These are phyloP conservation scores for Lasiodiplodia citricola DNA, from an alignment of 2,329 filamentous ascomycete species.

Conservation along the genomic window DNA sequence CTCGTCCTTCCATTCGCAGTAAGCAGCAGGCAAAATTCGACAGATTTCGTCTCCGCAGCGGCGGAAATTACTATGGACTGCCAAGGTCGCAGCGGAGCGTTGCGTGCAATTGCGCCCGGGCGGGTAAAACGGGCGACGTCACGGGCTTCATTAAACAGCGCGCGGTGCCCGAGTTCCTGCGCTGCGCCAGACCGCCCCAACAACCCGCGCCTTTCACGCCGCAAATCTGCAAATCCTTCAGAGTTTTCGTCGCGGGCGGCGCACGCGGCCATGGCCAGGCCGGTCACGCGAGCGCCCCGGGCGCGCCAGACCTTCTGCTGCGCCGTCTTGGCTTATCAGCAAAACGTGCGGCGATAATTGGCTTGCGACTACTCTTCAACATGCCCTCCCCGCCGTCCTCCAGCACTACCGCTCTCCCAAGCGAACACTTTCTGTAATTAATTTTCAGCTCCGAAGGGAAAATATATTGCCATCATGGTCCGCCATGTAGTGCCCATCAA, in stretches of 20 bases:
- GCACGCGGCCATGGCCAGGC: constrained; percentile 20
- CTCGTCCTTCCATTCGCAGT: constrained; percentile 20
- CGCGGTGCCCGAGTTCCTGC: constrained; percentile 11
- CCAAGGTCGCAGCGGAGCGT: constrained; percentile 10
- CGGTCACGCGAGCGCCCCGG: constrained; percentile 18
- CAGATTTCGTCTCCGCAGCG: constrained; percentile 16
- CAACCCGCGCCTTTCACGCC: constrained; percentile 15
- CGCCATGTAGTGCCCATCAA: constrained; percentile 28
- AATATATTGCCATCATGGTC: constrained; percentile 25
- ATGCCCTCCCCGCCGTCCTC: constrained; percentile 21
- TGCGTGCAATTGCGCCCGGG: constrained; percentile 6
- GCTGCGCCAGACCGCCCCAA: constrained; percentile 2
- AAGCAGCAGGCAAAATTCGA: constrained; percentile 19
- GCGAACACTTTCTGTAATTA: constrained; percentile 5
- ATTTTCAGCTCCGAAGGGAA: neutral
- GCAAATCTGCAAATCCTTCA: constrained; percentile 24
- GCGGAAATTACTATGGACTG: constrained; percentile 17
- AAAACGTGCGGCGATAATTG: constrained; percentile 17
- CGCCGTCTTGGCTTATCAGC: constrained; percentile 15
- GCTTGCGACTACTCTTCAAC: constrained; percentile 19
- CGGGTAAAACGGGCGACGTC: constrained; percentile 22
- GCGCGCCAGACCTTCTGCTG: constrained; percentile 11
- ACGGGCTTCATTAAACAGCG: constrained; percentile 23
- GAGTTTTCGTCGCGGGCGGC: constrained; percentile 21
- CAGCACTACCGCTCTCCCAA: constrained; percentile 6